Base-by-base conservation (phyloP, 345 rosid genomes). In the Kandelia obovata region DNA sequence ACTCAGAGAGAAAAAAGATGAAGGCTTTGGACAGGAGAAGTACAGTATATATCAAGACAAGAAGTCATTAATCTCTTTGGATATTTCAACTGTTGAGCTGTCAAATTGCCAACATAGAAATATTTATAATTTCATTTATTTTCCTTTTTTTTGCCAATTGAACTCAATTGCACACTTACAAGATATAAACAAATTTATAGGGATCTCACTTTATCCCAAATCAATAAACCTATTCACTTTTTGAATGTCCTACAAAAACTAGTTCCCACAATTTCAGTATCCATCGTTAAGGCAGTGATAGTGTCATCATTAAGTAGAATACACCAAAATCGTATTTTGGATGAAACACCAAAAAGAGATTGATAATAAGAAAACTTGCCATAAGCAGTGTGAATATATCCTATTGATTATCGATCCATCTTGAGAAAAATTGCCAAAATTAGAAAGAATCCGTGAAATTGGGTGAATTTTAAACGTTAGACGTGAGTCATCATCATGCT, bases 1-100 rank as follows among this genome's bases (percentile, higher is more conserved):
- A 39, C 3, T 9, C 47, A 2, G 17, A 26, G 32, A 26, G 52
- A 58, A 19, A 37, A 35, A 58, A 56, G 62, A 64, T 7, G 26
- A 80, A 75, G 80, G 20, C 9, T 37, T 64, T 23, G 9, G 27
- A 46, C 53, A 11, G 27, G 64, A 55, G 35, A 28, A 34, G 68
- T 66, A n/a, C 19, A 49, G 76, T 49, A 58, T 52, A 66, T 77
- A 28, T 86, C 79, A 74, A 82, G 78, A 75, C 68, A 23, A 2
- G 23, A 63, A 13, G 37, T 21, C 20, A 17, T 20, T 7, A 2
- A 6, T 47, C 11, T 20, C 51, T 57, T 37, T 1, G 6, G 25
- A 0, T 1, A 43, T 30, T 7, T 5, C 43, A 56, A 60, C 27
- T n/a, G 61, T 49, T 68, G 77, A 78, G 85, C 81, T 84, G 86